Percentiles rank a stretch among this genome's conserved stretches.
Evolutionary conservation across 2,329 filamentous ascomycete genomes (phyloP).

Genomic region (Colletotrichum euphorbiae): DNA sequence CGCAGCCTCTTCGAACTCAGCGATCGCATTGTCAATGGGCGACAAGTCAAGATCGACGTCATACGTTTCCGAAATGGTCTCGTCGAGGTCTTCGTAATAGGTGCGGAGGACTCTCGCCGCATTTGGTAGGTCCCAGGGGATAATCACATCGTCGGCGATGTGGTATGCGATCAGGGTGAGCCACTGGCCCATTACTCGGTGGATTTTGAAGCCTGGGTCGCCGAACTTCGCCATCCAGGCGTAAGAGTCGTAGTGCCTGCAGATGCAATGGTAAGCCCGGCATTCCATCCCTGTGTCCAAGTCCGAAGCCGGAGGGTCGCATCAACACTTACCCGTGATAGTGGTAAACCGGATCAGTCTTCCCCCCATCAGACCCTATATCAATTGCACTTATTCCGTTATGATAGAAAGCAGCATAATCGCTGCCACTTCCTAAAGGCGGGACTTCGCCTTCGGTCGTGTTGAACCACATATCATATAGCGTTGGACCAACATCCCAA

Average conservation of each 20-base stretch:
- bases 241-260: constrained; percentile 45
- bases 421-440: constrained; percentile 23
- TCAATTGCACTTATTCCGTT: constrained; percentile 33
- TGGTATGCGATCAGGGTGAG: constrained; percentile 32
- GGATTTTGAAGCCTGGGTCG: constrained; percentile 61
- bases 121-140: constrained; percentile 34
- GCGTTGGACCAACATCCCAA: constrained; percentile 30
- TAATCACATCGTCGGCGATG: constrained; percentile 30
- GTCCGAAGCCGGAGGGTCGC: rapidly evolving
- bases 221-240: constrained; percentile 64
- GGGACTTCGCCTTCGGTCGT: constrained; percentile 24
- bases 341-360: constrained; percentile 30
- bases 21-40: constrained; percentile 22
- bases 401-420: constrained; percentile 32
- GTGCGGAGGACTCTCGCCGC: constrained; percentile 30
- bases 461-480: constrained; percentile 38
- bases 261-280: not conserved
- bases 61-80: constrained; percentile 11
- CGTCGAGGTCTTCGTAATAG: constrained; percentile 30
- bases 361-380: constrained; percentile 30
- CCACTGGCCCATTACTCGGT: constrained; percentile 60
- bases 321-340: constrained; percentile 15
- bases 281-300: no score
- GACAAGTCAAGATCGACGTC: constrained; percentile 10
- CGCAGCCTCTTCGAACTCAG: constrained; percentile 17